phyloP scores from a whole-genome alignment of 768 basidiomycete genomes.

The Paxillus involutus region DNA sequence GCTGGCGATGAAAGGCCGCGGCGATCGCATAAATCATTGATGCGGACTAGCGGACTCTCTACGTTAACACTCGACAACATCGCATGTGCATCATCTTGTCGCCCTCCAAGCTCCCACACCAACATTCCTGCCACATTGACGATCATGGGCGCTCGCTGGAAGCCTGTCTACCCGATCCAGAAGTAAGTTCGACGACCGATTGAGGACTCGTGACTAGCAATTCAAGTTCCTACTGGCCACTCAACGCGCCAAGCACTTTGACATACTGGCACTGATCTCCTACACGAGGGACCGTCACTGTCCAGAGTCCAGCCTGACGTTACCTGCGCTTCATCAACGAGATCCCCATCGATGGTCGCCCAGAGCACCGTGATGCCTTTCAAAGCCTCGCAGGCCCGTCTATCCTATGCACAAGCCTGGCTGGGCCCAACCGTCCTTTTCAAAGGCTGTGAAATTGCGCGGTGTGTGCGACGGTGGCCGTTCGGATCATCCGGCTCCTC shows the following conservation, averaged over 20 bases:
- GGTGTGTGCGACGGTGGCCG: no score
- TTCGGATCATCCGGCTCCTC: conserved; percentile 29
- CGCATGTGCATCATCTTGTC: not conserved
- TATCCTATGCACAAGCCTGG: conserved; percentile 51
- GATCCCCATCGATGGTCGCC: not conserved
- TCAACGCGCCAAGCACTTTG: not conserved
- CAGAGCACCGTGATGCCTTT: not conserved
- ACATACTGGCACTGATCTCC: not conserved
- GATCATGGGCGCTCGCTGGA: conserved; percentile 8
- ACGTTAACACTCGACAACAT: not conserved
- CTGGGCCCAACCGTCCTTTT: conserved; percentile 64
- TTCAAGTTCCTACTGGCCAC: not conserved
- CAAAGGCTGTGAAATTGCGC: conserved; percentile 54
- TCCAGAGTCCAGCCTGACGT: not conserved
- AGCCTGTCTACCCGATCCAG: not conserved
- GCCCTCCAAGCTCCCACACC: no score
- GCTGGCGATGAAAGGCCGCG: no score
- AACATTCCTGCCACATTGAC: not conserved
- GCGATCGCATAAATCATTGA: no score
- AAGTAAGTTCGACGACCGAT: not conserved
- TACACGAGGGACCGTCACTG: not conserved
- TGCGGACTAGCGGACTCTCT: not conserved
- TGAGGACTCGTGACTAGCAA: not conserved
- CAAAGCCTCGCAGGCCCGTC: not conserved
- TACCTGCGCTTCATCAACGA: not conserved